Evolutionary conservation across 805 yeast species (phyloP).

Genomic region (Barnettozyma sp.): DNA sequence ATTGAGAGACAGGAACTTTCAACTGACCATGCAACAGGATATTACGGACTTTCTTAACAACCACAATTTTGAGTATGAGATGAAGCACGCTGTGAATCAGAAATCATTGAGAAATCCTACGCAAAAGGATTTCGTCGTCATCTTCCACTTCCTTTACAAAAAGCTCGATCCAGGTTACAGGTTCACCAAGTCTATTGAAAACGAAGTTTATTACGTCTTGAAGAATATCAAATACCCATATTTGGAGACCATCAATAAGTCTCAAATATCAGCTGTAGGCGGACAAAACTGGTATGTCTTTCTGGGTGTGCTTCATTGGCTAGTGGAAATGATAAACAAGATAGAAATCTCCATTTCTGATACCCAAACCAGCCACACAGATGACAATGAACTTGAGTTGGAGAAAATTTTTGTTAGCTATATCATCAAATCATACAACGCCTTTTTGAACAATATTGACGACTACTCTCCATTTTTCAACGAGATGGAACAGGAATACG

Average conservation of each 20-base stretch:
- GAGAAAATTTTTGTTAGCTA: conserved; percentile 50
- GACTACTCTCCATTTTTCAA: conserved; percentile 48
- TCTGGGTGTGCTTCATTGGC: conserved; percentile 79
- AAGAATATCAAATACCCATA: conserved; percentile 71
- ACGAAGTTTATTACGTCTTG: conserved; percentile 64
- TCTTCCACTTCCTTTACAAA: conserved; percentile 74
- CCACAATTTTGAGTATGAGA: conserved; percentile 67
- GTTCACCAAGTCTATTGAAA: conserved; percentile 62
- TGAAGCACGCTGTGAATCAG: conserved; percentile 59
- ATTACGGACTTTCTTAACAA: conserved; percentile 55
- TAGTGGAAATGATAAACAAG: conserved; percentile 48
- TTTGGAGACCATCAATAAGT: conserved; percentile 69
- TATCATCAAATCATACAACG: conserved; percentile 58
- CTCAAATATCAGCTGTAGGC: conserved; percentile 87
- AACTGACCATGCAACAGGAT: conserved; percentile 56
- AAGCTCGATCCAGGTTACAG: conserved; percentile 73
- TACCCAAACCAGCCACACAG: conserved; percentile 24
- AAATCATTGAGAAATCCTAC: conserved; percentile 72
- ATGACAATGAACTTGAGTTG: conserved; percentile 29
- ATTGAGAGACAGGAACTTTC: conserved; percentile 64
- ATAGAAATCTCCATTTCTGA: conserved; percentile 27
- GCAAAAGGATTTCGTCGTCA: conserved; percentile 72
- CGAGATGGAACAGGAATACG: conserved; percentile 53
- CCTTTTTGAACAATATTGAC: conserved; percentile 58
- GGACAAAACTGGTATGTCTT: conserved; percentile 84